A percentile compares a stretch with the other conserved stretches of the same genome.
Conservation (phyloP, 1,284 basidiomycete species). For the Pseudozyma sp. region DNA sequence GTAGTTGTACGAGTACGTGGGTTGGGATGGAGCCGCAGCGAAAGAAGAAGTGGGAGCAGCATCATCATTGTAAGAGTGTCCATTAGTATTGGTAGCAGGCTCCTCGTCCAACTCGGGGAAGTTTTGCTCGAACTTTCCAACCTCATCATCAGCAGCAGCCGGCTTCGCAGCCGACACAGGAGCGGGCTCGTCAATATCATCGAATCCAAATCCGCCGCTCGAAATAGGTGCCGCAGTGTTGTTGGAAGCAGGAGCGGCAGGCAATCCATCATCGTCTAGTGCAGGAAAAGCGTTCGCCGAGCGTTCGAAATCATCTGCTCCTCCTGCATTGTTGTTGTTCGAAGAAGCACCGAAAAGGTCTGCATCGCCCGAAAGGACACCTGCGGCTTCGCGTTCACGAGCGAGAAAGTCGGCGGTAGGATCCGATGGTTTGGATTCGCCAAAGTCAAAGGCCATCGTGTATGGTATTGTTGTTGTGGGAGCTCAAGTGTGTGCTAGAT, state of each 20-base stretch:
- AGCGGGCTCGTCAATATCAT: constrained; percentile 32
- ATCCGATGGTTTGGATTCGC: constrained; percentile 52
- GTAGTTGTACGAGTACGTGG: constrained; percentile 34
- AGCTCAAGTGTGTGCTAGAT: background rate
- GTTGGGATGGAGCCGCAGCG: constrained; percentile 10
- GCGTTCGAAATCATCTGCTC: constrained; percentile 59
- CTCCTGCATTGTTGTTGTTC: constrained; percentile 24
- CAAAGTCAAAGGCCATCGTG: constrained; percentile 62
- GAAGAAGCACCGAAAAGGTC: constrained; percentile 63
- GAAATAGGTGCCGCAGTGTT: constrained; percentile 7
- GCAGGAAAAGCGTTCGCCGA: constrained; percentile 75
- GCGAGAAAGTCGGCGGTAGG: constrained; percentile 68
- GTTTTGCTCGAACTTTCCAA: constrained; percentile 88
- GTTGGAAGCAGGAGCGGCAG: constrained; percentile 19
- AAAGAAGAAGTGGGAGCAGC: constrained; percentile 7
- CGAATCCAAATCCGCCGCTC: constrained; percentile 32
- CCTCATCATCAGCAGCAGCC: constrained; percentile 74
- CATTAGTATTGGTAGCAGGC: constrained; percentile 25
- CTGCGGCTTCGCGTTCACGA: constrained; percentile 64
- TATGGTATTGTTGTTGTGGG: background rate
- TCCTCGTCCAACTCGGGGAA: constrained; percentile 84
- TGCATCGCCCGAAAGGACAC: constrained; percentile 59
- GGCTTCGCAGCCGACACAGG: constrained; percentile 16
- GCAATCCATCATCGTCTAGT: constrained; percentile 69
- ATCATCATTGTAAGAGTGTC: constrained; percentile 25